phyloP scores from a whole-genome alignment of 2,329 filamentous ascomycete species.

The Falciphora oryzae region DNA sequence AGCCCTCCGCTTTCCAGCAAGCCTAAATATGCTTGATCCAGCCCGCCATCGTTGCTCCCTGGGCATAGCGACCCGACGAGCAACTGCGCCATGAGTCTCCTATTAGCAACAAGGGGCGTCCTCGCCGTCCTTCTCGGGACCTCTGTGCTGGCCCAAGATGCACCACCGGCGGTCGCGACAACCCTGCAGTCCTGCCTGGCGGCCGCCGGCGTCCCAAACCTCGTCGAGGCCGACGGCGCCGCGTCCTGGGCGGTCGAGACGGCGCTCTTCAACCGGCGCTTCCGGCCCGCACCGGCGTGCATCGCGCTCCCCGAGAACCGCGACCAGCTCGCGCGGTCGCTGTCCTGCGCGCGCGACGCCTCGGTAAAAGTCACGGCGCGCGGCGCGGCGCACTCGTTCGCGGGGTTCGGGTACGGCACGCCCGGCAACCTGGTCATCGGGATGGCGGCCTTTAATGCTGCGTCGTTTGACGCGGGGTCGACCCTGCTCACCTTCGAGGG shows the following conservation, averaged over 20 bases:
- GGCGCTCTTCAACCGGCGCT: background rate
- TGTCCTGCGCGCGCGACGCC: background rate
- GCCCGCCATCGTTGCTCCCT: background rate
- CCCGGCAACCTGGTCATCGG: background rate
- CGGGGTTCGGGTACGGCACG: background rate
- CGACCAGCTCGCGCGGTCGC: background rate
- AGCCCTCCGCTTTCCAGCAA: background rate
- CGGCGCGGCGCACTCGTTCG: conserved; percentile 2
- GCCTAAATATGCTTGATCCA: no score
- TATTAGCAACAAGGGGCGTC: no score
- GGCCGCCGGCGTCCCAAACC: background rate
- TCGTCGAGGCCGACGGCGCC: background rate
- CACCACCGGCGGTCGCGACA: no score
- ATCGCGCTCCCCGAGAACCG: background rate
- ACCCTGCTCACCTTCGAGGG: background rate
- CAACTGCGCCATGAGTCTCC: background rate
- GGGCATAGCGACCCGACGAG: background rate
- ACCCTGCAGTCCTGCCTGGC: conserved; percentile 1
- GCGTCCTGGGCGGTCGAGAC: background rate
- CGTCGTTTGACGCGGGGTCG: background rate
- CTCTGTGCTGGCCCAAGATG: background rate
- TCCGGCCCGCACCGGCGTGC: background rate
- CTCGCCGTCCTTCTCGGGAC: background rate
- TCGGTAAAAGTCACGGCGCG: background rate
- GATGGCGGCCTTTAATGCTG: background rate